Base-by-base conservation (phyloP, 257 asterid genomes). In the Nicotiana tabacum region DNA sequence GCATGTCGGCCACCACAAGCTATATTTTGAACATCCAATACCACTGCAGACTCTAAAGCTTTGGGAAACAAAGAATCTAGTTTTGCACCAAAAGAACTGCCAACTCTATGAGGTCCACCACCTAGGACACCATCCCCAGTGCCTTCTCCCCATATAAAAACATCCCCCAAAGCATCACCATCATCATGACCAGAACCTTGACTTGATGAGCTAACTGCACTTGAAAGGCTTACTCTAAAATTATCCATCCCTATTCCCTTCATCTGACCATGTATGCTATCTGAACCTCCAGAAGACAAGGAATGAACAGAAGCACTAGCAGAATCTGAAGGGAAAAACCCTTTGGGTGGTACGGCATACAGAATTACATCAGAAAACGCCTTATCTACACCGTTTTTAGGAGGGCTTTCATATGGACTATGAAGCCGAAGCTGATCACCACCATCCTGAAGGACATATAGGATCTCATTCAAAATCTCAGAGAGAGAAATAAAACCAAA, bases 131-230 rank as follows among this genome's bases (percentile, higher is more conserved):
- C 95, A 87, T 93, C 98, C 48, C 97, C 98, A 12, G 89, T 90
- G 69, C 95, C 97, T 90, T 94, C 97, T 39, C 98, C 98, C 98
- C 98, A 94, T 33, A 93, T 88, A 89, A 92, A 94, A 85, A 95
- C 98, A 90, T 95, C 98, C 39, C 98, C 98, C 85, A 95, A 82
- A 82, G 97, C 91, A 90, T 95, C 98, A 81, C 95, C 92, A 74
- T 95, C 98, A 84, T 93, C 98, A 84, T 93, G 96, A 82, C 98
- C 98, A 85, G 98, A 95, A 80, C 98, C 98, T 84, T 95, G 98
- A 87, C 98, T 95, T 81, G 98, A 93, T 74, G 98, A 95, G 90
- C 98, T 95, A 85, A 95, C 98, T 81, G 98, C 97, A 83, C 98
- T 95, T 74, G 98, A 95, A 85, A 95, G 98, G 89, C 98, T 95